These are phyloP conservation scores for Verticillium zaregamsianum DNA, from an alignment of 2,329 filamentous ascomycete species.

Conservation along the genomic window DNA sequence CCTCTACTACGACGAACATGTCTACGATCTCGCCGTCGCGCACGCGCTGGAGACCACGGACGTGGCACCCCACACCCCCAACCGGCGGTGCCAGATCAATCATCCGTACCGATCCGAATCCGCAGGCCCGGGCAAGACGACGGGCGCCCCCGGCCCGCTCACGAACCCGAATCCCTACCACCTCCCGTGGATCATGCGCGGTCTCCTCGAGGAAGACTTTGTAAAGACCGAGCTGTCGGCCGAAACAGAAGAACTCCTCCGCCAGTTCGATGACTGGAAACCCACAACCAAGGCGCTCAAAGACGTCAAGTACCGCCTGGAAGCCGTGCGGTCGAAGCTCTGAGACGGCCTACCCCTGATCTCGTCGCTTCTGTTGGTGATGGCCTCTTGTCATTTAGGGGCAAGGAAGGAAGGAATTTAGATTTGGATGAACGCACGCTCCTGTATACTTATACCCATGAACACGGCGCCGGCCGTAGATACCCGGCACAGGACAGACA, in stretches of 20 bases:
- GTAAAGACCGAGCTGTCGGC: conserved; percentile 75
- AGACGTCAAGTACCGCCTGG: conserved; percentile 91
- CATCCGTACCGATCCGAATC: conserved; percentile 1
- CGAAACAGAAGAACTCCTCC: conserved; percentile 76
- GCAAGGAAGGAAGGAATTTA: not conserved
- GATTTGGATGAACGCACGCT: no score
- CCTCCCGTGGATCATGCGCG: conserved; percentile 92
- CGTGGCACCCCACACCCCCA: conserved; percentile 32
- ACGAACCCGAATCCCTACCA: conserved; percentile 76
- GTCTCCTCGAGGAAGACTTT: conserved; percentile 84
- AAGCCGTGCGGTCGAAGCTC: conserved; percentile 84
- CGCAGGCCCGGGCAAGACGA: conserved; percentile 6
- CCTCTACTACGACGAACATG: conserved; percentile 82
- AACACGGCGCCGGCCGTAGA: no score
- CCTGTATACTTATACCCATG: no score
- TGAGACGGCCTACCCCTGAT: conserved; percentile 19
- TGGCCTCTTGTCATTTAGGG: not conserved
- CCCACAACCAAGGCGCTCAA: conserved; percentile 86
- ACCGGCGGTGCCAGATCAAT: conserved; percentile 17
- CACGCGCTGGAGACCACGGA: conserved; percentile 70
- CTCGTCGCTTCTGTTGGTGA: not conserved
- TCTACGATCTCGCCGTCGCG: conserved; percentile 75
- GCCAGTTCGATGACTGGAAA: conserved; percentile 90
- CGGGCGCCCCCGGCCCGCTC: conserved; percentile 21
- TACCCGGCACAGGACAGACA: no score